phyloP scores from a whole-genome alignment of 2,329 filamentous ascomycete genomes.

The Dendryphion nanum region DNA sequence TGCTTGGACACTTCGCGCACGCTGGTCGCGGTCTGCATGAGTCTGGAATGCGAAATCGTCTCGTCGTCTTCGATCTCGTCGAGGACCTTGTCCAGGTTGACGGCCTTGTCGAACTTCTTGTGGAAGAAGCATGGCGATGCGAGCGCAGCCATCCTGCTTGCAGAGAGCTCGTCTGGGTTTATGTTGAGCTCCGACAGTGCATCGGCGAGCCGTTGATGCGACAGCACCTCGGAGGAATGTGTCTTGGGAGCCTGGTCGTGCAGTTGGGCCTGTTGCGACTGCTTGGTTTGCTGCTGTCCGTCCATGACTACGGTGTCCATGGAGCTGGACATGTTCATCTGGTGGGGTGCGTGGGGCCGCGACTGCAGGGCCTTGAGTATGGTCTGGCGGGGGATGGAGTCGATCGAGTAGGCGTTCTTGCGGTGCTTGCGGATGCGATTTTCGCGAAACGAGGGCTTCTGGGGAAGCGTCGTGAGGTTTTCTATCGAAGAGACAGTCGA shows the following conservation, averaged over 20 bases:
- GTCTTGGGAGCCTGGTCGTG: constrained; percentile 17
- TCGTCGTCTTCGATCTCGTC: constrained; percentile 90
- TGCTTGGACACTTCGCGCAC: constrained; percentile 96
- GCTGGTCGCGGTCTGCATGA: constrained; percentile 92
- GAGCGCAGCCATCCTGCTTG: constrained; percentile 61
- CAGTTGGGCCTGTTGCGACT: constrained; percentile 18
- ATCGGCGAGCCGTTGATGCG: constrained; percentile 59
- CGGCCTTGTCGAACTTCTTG: constrained; percentile 91
- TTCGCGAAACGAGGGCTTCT: constrained; percentile 32
- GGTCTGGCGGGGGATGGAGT: constrained; percentile 73
- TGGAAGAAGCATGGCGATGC: constrained; percentile 98
- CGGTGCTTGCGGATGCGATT: constrained; percentile 37
- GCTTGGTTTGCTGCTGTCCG: constrained; percentile 36
- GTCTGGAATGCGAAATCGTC: constrained; percentile 85
- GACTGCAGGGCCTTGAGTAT: constrained; percentile 80
- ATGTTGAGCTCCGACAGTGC: constrained; percentile 55
- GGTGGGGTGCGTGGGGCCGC: constrained; percentile 49
- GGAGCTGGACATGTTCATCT: constrained; percentile 61
- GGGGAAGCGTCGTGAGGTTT: constrained; percentile 32
- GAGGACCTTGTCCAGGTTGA: constrained; percentile 90
- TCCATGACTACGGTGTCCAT: constrained; percentile 58
- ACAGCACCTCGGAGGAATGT: constrained; percentile 26
- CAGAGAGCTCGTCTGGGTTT: constrained; percentile 41
- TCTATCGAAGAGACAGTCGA: constrained; percentile 32
- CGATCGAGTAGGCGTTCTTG: constrained; percentile 54